phyloP scores from a whole-genome alignment of 164 flowering plant species.

The Hamamelis virginiana region DNA sequence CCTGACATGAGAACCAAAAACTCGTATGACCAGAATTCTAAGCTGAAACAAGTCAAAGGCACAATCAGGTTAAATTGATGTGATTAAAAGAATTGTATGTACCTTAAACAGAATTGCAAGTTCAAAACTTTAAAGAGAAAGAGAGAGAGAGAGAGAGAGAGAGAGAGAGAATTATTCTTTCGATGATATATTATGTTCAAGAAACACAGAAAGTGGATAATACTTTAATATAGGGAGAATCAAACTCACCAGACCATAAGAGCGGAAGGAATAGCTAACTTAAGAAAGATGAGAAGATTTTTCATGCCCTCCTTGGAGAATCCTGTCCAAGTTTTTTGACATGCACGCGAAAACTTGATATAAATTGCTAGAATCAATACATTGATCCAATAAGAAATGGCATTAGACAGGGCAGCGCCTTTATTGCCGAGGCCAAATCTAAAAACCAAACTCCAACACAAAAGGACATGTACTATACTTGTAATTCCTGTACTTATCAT shows the following conservation, averaged over 20 bases:
- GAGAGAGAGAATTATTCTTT: too few relatives aligned
- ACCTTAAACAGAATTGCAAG: too few relatives aligned
- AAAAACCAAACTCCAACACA: slow-evolving; percentile 23
- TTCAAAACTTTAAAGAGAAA: too few relatives aligned
- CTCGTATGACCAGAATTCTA: slow-evolving; percentile 34
- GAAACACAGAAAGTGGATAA: too few relatives aligned
- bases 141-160: too few relatives aligned
- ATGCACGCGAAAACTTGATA: slow-evolving; percentile 21
- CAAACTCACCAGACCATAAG: slow-evolving; percentile 31
- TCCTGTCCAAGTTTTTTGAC: slow-evolving; percentile 29
- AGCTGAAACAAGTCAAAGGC: slow-evolving; percentile 11
- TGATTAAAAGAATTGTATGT: too few relatives aligned
- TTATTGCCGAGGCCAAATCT: slow-evolving; percentile 11
- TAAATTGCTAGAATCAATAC: slow-evolving; percentile 19
- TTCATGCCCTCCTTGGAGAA: slow-evolving; percentile 20
- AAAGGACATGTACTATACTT: slow-evolving; percentile 13
- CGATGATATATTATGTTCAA: too few relatives aligned
- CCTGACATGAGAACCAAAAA: slow-evolving; percentile 30
- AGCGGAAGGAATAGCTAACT: slow-evolving; percentile 25
- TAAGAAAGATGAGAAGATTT: slow-evolving; percentile 13
- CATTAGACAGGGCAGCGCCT: slow-evolving; percentile 28
- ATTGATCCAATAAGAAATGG: slow-evolving; percentile 29
- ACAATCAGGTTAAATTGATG: background rate
- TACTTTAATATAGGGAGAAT: background rate
- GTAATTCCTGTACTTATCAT: slow-evolving; percentile 18